A percentile compares a stretch with the other conserved stretches of the same genome.
phyloP scores from a whole-genome alignment of 306 rosid genomes.

The Acacia crassicarpa region DNA sequence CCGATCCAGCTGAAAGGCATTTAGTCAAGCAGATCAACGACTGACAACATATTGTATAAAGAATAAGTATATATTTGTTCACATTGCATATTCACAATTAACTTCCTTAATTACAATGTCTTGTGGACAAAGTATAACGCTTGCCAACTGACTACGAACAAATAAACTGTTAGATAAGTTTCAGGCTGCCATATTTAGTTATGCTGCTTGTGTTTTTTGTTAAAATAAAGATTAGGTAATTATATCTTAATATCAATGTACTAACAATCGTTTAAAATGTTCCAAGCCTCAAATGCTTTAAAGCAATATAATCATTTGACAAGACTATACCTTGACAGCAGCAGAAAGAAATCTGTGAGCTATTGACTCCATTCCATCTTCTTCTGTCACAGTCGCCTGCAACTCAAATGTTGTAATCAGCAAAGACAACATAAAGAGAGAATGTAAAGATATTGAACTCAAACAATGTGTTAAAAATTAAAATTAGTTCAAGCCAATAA shows the following conservation, averaged over 20 bases:
- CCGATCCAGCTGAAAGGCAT: slow-evolving; percentile 72
- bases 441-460: slow-evolving; percentile 25
- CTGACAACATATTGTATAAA: not conserved
- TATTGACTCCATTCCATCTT: slow-evolving; percentile 98
- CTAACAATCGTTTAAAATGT: not conserved
- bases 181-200: slow-evolving; percentile 5
- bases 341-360: slow-evolving; percentile 99
- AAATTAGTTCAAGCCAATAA: slow-evolving; percentile 2
- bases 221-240: not conserved
- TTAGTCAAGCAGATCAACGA: slow-evolving; percentile 29
- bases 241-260: not conserved
- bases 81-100: not conserved
- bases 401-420: slow-evolving; percentile 37
- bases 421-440: slow-evolving; percentile 20
- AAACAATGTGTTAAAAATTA: slow-evolving; percentile 18
- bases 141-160: not conserved
- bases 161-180: not conserved
- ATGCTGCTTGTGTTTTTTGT: not conserved
- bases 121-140: not conserved
- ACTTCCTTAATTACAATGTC: not conserved
- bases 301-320: slow-evolving; percentile 9
- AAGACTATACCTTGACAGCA: slow-evolving; percentile 74
- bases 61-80: not conserved
- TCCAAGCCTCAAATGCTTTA: slow-evolving; percentile 18
- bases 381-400: slow-evolving; percentile 92